These are phyloP conservation scores for Croton setiger DNA, from an alignment of 441 rosid genomes.

Conservation along the genomic window DNA sequence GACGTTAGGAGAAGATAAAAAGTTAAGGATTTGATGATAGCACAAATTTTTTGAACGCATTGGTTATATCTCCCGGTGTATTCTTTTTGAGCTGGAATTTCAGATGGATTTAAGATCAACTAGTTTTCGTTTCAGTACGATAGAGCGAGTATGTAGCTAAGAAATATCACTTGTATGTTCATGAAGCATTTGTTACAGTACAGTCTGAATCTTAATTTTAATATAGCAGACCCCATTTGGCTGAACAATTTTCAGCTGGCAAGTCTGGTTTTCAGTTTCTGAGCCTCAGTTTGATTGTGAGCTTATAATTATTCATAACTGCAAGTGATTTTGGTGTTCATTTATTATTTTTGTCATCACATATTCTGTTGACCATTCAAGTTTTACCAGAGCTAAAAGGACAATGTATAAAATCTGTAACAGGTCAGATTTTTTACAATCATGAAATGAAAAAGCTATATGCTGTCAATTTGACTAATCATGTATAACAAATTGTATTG, in stretches of 20 bases:
- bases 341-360: not conserved
- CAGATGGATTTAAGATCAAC: conserved; percentile 16
- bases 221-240: not conserved
- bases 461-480: conserved; percentile 1
- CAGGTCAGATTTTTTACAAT: not conserved
- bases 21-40: not conserved
- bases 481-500: not conserved
- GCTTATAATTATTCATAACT: too few species aligned
- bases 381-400: too few species aligned
- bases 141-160: not conserved
- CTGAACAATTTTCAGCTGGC: not conserved
- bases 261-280: not conserved
- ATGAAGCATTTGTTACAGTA: not conserved
- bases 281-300: too few species aligned
- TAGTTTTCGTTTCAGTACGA: not conserved
- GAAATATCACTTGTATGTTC: not conserved
- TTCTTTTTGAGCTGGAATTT: not conserved
- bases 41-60: not conserved
- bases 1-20: conserved; percentile 15
- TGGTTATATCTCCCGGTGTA: not conserved
- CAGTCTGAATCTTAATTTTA: not conserved
- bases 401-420: not conserved
- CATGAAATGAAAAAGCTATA: too few species aligned
- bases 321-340: not conserved
- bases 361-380: not conserved